Percentiles rank a stretch among this genome's conserved stretches.
phyloP scores from a whole-genome alignment of 2,329 filamentous ascomycete genomes.

The Xylariales sp. region DNA sequence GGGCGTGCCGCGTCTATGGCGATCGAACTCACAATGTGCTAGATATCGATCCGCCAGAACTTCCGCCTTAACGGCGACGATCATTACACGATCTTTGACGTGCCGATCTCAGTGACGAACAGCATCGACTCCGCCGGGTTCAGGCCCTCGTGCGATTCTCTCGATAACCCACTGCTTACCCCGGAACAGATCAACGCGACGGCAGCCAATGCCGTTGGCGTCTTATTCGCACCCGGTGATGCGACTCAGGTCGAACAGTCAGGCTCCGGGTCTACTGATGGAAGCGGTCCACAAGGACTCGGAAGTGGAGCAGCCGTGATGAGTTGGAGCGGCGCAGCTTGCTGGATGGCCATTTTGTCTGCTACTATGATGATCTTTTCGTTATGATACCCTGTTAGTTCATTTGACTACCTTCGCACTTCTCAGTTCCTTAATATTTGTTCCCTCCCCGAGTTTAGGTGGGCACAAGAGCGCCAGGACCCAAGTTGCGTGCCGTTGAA shows the following conservation, averaged over 20 bases:
- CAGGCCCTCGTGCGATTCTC: constrained; percentile 43
- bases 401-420: too few relatives aligned
- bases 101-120: constrained; percentile 66
- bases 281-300: constrained; percentile 28
- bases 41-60: constrained; percentile 67
- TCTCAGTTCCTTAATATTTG: background rate
- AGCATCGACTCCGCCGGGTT: constrained; percentile 42
- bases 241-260: constrained; percentile 39
- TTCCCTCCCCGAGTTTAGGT: background rate
- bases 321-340: constrained; percentile 27
- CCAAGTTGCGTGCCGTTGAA: too few relatives aligned
- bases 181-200: constrained; percentile 39
- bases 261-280: constrained; percentile 23
- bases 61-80: constrained; percentile 61
- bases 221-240: constrained; percentile 49
- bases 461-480: too few relatives aligned
- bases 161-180: constrained; percentile 48
- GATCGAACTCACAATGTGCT: constrained; percentile 1
- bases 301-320: constrained; percentile 26
- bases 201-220: constrained; percentile 37
- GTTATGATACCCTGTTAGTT: constrained; percentile 16
- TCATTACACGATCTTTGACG: constrained; percentile 66
- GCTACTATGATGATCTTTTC: constrained; percentile 24
- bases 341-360: constrained; percentile 29
- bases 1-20: background rate